Percentiles rank a stretch among this genome's conserved stretches.
phyloP scores from a whole-genome alignment of 2,329 filamentous ascomycete genomes.

The Paraconiothyrium brasiliense region DNA sequence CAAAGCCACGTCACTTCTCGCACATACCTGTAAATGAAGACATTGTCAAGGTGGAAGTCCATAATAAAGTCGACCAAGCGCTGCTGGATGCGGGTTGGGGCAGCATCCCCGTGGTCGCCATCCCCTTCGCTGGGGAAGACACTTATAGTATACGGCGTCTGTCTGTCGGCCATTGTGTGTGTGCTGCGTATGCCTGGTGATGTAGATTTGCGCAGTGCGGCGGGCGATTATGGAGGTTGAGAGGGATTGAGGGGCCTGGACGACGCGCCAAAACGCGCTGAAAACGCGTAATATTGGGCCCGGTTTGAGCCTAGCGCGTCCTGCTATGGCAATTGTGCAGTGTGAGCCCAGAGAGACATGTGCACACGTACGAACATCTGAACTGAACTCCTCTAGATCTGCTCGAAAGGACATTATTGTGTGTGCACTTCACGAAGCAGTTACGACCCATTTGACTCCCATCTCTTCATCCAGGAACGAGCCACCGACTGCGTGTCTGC shows the following conservation, averaged over 20 bases:
- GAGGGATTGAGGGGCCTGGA: not conserved
- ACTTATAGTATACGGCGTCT: constrained; percentile 85
- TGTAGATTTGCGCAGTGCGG: constrained; percentile 14
- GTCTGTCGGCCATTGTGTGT: constrained; percentile 67
- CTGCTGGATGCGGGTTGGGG: constrained; percentile 67
- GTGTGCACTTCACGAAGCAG: no score
- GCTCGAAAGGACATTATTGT: no score
- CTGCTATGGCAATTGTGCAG: not conserved
- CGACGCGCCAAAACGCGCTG: constrained; percentile 15
- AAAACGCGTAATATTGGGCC: constrained; percentile 9
- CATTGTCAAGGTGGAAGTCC: constrained; percentile 91
- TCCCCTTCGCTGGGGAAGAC: constrained; percentile 67
- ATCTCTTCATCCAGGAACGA: no score
- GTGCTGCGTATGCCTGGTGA: not conserved
- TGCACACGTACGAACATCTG: no score
- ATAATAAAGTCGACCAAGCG: constrained; percentile 91
- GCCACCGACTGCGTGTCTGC: no score
- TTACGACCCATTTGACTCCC: no score
- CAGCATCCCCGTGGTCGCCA: constrained; percentile 43
- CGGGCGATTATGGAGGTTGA: constrained; percentile 6
- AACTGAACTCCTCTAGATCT: no score
- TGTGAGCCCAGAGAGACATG: no score
- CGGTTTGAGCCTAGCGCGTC: constrained; percentile 2
- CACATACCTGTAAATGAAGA: constrained; percentile 83
- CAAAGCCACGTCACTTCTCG: not conserved